A percentile compares a stretch with the other conserved stretches of the same genome.
Conservation (phyloP, 2,329 filamentous ascomycete genomes). For the Stemphylium vesicarium region DNA sequence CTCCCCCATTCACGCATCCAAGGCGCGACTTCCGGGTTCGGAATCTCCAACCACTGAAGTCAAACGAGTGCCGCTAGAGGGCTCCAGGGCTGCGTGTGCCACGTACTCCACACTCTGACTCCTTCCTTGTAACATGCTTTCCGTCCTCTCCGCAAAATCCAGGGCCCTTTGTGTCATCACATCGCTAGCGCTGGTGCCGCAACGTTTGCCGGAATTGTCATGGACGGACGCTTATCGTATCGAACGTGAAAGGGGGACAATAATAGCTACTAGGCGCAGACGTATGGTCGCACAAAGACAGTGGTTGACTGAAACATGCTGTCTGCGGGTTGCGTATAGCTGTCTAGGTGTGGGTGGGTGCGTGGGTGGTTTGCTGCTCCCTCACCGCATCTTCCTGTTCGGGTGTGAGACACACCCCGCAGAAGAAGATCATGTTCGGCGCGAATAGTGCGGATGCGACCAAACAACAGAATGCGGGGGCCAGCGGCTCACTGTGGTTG, state of each 20-base stretch:
- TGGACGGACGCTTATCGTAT: constrained; percentile 26
- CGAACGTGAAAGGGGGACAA: constrained; percentile 26
- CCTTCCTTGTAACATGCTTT: not conserved
- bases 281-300: constrained; percentile 21
- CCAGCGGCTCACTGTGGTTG: constrained; percentile 6
- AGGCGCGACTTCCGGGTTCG: constrained; percentile 20
- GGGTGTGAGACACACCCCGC: constrained; percentile 15
- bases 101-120: constrained; percentile 16
- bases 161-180: constrained; percentile 12
- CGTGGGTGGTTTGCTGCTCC: constrained; percentile 1
- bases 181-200: constrained; percentile 14
- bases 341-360: not conserved
- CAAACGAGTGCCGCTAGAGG: constrained; percentile 4
- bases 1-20: not conserved
- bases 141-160: constrained; percentile 14
- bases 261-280: constrained; percentile 11
- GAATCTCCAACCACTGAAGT: constrained; percentile 11
- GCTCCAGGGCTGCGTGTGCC: constrained; percentile 8
- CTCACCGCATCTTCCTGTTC: constrained; percentile 19
- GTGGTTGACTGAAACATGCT: constrained; percentile 20
- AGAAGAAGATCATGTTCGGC: constrained; percentile 11
- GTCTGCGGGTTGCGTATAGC: not conserved
- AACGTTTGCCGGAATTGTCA: constrained; percentile 7
- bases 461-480: constrained; percentile 16
- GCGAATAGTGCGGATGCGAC: constrained; percentile 17